Conservation (phyloP, 2,329 filamentous ascomycete genomes). For the Exophiala calicioides region DNA sequence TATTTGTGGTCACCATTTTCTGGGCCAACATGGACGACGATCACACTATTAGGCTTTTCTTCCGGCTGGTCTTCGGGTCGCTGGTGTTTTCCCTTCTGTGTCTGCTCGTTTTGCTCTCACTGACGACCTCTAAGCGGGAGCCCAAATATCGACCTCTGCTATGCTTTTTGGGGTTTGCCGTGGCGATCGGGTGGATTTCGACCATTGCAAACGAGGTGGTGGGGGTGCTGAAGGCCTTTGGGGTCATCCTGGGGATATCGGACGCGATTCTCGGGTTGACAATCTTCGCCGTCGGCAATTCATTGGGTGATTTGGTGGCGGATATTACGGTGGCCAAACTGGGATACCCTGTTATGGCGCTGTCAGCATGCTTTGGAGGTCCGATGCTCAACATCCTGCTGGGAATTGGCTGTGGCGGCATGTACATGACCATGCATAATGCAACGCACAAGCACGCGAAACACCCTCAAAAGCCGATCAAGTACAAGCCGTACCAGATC, state of each 20-base stretch:
- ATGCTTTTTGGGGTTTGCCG: conserved; percentile 86
- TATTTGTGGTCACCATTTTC: conserved; percentile 76
- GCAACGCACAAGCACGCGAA: conserved; percentile 66
- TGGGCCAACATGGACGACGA: conserved; percentile 59
- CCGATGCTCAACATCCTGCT: conserved; percentile 97
- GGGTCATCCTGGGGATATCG: conserved; percentile 80
- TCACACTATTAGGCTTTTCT: conserved; percentile 46
- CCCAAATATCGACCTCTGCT: conserved; percentile 75
- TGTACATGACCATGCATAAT: conserved; percentile 78
- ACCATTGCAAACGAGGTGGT: conserved; percentile 96
- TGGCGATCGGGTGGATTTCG: conserved; percentile 93
- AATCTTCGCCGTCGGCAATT: conserved; percentile 95
- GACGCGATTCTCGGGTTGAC: conserved; percentile 94
- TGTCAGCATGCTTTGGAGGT: conserved; percentile 94
- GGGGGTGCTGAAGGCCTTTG: conserved; percentile 87
- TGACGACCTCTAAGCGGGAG: conserved; percentile 66
- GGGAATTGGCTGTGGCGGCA: conserved; percentile 86
- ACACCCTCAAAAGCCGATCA: conserved; percentile 64
- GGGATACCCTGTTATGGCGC: conserved; percentile 94
- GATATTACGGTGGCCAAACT: conserved; percentile 91
- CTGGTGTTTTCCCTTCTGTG: conserved; percentile 68
- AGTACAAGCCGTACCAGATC: conserved; percentile 77
- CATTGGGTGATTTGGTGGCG: conserved; percentile 87
- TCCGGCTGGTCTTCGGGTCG: conserved; percentile 62
- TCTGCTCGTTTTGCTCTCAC: conserved; percentile 65